These are phyloP conservation scores for Clonostachys sp. DNA, from an alignment of 2,329 filamentous ascomycete species.

Conservation along the genomic window DNA sequence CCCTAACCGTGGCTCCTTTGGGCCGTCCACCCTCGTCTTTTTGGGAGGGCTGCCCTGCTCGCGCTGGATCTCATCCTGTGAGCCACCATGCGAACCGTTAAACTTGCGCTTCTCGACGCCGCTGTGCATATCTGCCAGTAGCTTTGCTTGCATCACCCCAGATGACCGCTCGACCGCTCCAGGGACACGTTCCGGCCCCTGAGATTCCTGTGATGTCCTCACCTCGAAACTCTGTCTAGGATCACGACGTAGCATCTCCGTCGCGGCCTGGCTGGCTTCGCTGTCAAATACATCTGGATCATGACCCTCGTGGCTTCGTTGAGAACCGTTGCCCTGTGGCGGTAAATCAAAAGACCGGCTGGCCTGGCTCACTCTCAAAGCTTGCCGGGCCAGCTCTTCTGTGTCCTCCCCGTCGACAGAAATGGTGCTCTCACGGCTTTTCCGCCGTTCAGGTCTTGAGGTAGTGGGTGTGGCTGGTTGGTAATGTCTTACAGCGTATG, in stretches of 20 bases:
- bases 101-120: conserved; percentile 49
- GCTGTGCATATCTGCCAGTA: conserved; percentile 39
- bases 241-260: conserved; percentile 65
- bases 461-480: conserved; percentile 36
- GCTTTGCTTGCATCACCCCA: conserved; percentile 44
- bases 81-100: conserved; percentile 19
- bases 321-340: background rate
- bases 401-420: conserved; percentile 60
- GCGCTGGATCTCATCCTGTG: conserved; percentile 20
- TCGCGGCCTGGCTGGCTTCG: conserved; percentile 73
- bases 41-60: conserved; percentile 43
- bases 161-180: conserved; percentile 18
- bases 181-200: conserved; percentile 17
- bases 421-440: conserved; percentile 82
- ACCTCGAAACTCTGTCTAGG: conserved; percentile 45
- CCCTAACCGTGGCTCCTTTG: conserved; percentile 35
- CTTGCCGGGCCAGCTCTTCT: conserved; percentile 51
- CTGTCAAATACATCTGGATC: conserved; percentile 60
- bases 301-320: conserved; percentile 13
- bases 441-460: conserved; percentile 39
- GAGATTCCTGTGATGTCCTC: conserved; percentile 29
- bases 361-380: conserved; percentile 48
- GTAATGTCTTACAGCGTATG: conserved; percentile 31
- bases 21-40: conserved; percentile 37
- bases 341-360: conserved; percentile 7